Conservation (phyloP, 1,284 basidiomycete species). For the Puccinia polysora region DNA sequence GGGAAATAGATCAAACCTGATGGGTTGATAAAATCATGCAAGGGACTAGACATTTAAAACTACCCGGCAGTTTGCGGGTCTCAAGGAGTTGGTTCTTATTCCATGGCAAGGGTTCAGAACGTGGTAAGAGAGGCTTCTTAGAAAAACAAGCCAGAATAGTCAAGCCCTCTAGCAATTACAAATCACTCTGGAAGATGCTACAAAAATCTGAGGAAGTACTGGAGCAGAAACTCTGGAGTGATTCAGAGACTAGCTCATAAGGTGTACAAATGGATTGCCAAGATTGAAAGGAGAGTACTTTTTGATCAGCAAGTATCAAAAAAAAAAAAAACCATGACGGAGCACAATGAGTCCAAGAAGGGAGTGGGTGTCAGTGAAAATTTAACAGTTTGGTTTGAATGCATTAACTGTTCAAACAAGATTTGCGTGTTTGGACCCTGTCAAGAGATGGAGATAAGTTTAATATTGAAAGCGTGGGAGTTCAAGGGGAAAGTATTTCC, state of each 20-base stretch:
- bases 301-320: no score
- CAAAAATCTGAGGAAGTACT: not conserved
- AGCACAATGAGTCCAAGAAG: not conserved
- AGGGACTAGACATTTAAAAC: slow-evolving; percentile 16
- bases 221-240: slow-evolving; percentile 3
- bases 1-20: not conserved
- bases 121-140: not conserved
- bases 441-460: not conserved
- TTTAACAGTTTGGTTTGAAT: slow-evolving; percentile 17
- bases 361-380: slow-evolving; percentile 12
- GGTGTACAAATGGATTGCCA: not conserved
- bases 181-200: not conserved
- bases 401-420: slow-evolving; percentile 14
- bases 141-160: not conserved
- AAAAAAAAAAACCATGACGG: not conserved
- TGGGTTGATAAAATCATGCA: slow-evolving; percentile 8
- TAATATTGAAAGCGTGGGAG: no score
- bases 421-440: not conserved
- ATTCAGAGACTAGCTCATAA: not conserved
- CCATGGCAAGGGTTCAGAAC: slow-evolving; percentile 1
- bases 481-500: no score
- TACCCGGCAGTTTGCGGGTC: not conserved
- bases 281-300: no score
- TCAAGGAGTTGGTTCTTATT: not conserved
- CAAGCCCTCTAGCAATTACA: not conserved